Percentiles rank a stretch among this genome's conserved stretches.
These are phyloP conservation scores for Limonomyces culmigenus DNA, from an alignment of 1,284 basidiomycete species.

Conservation along the genomic window DNA sequence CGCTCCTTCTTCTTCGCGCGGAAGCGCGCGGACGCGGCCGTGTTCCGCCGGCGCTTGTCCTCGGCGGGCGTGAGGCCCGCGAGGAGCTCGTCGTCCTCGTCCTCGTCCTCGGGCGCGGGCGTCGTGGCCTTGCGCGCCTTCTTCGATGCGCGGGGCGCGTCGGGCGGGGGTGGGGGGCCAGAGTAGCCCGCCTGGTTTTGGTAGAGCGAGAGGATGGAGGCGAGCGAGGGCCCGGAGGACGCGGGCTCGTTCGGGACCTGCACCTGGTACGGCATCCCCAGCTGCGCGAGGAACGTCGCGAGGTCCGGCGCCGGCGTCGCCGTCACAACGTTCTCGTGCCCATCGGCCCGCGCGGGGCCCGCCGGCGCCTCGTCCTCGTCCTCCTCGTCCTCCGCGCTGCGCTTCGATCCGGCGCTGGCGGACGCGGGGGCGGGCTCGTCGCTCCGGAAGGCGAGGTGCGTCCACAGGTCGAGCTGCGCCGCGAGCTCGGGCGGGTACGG, in stretches of 20 bases:
- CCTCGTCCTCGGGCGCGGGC: conserved; percentile 4
- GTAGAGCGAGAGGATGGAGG: conserved; percentile 47
- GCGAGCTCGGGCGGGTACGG: conserved; percentile 45
- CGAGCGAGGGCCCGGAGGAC: conserved; percentile 33
- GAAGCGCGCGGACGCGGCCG: conserved; percentile 94
- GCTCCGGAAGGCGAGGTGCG: conserved; percentile 61
- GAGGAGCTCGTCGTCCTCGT: conserved; percentile 14
- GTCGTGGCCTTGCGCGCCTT: conserved; percentile 8
- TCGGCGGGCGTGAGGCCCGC: conserved; percentile 37
- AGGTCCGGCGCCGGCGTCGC: conserved; percentile 14
- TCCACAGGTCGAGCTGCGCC: conserved; percentile 74
- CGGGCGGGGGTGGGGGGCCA: not conserved
- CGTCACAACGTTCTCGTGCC: conserved; percentile 41
- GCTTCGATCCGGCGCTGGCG: not conserved
- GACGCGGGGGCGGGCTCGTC: conserved; percentile 37
- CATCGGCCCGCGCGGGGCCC: conserved; percentile 31
- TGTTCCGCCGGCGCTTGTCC: conserved; percentile 91
- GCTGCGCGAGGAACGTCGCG: conserved; percentile 30
- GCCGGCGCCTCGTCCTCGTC: conserved; percentile 25
- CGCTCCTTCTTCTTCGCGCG: conserved; percentile 97
- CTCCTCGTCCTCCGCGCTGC: conserved; percentile 11
- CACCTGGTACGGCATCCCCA: too few relatives aligned
- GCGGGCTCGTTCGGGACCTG: conserved; percentile 15
- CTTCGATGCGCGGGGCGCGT: conserved; percentile 28
- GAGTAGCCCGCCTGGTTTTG: conserved; percentile 8